phyloP scores from a whole-genome alignment of 176 grass and related monocot species.

The Aegilops speltoides region DNA sequence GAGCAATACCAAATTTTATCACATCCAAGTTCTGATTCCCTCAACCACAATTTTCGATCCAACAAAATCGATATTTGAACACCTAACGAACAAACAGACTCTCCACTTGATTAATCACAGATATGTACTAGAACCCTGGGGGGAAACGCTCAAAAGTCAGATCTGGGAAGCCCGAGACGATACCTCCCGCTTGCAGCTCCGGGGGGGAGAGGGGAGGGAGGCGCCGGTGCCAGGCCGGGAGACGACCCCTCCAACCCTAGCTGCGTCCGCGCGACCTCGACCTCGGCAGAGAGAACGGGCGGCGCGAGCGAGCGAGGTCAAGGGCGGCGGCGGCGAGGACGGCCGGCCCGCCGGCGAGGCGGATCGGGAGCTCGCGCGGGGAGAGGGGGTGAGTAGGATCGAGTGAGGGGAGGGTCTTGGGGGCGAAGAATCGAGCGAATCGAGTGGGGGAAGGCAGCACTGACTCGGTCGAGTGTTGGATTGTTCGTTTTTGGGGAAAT shows the following conservation, averaged over 20 bases:
- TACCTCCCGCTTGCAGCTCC: conserved; percentile 12
- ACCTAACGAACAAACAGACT: not conserved
- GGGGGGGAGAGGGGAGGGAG: not conserved
- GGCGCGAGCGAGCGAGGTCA: not conserved
- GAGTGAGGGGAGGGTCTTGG: not conserved
- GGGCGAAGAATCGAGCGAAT: conserved; percentile 2
- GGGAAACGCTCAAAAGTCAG: not conserved
- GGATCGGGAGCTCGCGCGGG: conserved; percentile 2
- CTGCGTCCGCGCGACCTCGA: not conserved
- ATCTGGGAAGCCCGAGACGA: not conserved
- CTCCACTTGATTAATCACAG: not conserved
- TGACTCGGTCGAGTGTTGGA: conserved; percentile 12
- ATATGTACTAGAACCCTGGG: not conserved
- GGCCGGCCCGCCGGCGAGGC: not conserved
- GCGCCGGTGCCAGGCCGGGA: not conserved
- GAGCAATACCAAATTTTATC: not conserved
- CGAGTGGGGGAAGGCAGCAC: not conserved
- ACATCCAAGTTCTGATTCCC: not conserved
- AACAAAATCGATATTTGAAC: not conserved
- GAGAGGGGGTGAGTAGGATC: not conserved
- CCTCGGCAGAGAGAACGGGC: not conserved
- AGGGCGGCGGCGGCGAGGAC: not conserved
- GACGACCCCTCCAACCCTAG: not conserved
- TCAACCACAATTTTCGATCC: not conserved
- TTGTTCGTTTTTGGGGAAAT: conserved; percentile 2